A percentile compares a stretch with the other conserved stretches of the same genome.
Conservation (phyloP, 345 rosid genomes). For the Lumnitzera racemosa region DNA sequence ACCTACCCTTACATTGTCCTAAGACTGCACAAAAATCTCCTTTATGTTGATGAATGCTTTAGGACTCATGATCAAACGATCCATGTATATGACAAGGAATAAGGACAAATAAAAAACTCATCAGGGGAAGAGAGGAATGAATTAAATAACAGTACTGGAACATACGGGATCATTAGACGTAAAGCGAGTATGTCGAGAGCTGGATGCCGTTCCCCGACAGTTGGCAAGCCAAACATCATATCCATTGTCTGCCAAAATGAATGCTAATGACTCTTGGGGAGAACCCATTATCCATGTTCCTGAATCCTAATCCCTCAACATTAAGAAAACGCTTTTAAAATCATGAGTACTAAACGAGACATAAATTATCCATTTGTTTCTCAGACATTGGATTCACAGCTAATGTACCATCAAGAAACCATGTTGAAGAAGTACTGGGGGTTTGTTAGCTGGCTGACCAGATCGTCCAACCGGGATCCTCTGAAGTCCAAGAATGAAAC, state of each 20-base stretch:
- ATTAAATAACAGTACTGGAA: too few species aligned
- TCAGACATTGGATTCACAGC: neutral
- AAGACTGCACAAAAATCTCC: too few species aligned
- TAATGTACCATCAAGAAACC: slow-evolving; percentile 29
- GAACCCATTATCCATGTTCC: slow-evolving; percentile 24
- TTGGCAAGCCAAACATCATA: slow-evolving; percentile 41
- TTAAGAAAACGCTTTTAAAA: neutral
- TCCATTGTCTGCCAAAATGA: slow-evolving; percentile 32
- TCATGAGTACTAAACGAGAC: neutral
- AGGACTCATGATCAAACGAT: too few species aligned
- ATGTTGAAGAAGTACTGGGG: slow-evolving; percentile 50
- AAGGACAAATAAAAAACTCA: too few species aligned
- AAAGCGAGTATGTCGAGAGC: slow-evolving; percentile 26
- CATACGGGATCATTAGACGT: slow-evolving; percentile 18
- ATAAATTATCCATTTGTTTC: neutral
- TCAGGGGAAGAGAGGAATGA: too few species aligned
- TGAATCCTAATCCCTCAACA: slow-evolving; percentile 22
- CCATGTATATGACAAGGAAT: too few species aligned
- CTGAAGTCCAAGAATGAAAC: slow-evolving; percentile 41
- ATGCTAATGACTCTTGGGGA: slow-evolving; percentile 26
- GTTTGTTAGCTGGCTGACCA: slow-evolving; percentile 21
- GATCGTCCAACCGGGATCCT: slow-evolving; percentile 26
- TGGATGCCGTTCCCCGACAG: slow-evolving; percentile 28
- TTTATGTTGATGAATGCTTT: too few species aligned
- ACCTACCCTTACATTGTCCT: too few species aligned